Evolutionary conservation across 2,329 filamentous ascomycete genomes (phyloP).

Genomic region (Arachnopeziza araneosa): DNA sequence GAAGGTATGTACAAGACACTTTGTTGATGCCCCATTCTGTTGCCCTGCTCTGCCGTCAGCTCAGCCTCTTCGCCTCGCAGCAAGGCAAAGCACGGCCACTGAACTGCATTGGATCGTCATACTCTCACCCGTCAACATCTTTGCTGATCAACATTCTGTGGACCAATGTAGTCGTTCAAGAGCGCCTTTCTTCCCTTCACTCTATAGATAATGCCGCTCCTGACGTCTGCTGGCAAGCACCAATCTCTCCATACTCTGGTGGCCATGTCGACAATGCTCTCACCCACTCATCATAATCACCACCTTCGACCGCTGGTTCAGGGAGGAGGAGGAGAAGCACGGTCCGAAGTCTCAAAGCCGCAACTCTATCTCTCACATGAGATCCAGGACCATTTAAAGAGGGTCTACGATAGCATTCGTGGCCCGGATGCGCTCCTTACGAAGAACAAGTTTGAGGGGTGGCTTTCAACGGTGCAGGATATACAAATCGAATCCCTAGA

Average conservation of each 20-base stretch:
- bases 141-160: background rate
- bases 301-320: slow-evolving; percentile 21
- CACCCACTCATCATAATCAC: slow-evolving; percentile 16
- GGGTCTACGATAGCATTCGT: slow-evolving; percentile 43
- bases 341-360: slow-evolving; percentile 18
- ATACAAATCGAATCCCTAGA: slow-evolving; percentile 18
- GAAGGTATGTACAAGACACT: background rate
- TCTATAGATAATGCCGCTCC: slow-evolving; percentile 17
- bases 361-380: slow-evolving; percentile 41
- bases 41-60: background rate
- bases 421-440: slow-evolving; percentile 31
- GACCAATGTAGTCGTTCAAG: background rate
- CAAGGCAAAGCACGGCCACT: background rate
- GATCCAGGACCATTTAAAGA: slow-evolving; percentile 43
- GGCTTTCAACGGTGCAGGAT: slow-evolving; percentile 45
- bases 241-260: slow-evolving; percentile 31
- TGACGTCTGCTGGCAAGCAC: slow-evolving; percentile 25
- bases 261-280: slow-evolving; percentile 30
- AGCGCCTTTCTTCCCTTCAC: background rate
- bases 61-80: background rate
- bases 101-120: background rate
- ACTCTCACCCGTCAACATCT: background rate
- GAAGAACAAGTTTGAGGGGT: slow-evolving; percentile 39
- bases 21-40: background rate
- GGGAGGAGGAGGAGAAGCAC: slow-evolving; percentile 22